Conservation (phyloP, 2,329 filamentous ascomycete species). For the Penicillium digitatum region DNA sequence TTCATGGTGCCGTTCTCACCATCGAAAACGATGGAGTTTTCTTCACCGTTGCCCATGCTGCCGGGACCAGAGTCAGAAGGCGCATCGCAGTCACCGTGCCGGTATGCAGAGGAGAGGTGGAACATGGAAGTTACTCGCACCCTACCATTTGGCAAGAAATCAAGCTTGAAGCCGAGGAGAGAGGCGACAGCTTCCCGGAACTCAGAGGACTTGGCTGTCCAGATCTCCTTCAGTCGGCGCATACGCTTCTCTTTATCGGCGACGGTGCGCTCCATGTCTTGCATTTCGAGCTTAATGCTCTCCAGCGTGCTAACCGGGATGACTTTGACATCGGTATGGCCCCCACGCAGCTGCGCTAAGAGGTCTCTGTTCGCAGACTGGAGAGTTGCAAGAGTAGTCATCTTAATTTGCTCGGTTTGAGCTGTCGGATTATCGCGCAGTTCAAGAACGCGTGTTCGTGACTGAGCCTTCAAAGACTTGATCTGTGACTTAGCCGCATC, state of each 20-base stretch:
- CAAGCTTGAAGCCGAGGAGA: slow-evolving; percentile 88
- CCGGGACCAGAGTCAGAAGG: slow-evolving; percentile 57
- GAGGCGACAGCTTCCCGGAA: slow-evolving; percentile 93
- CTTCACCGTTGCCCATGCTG: slow-evolving; percentile 47
- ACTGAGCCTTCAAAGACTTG: slow-evolving; percentile 60
- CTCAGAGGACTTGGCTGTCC: slow-evolving; percentile 83
- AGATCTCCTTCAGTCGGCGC: slow-evolving; percentile 84
- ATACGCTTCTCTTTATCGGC: slow-evolving; percentile 73
- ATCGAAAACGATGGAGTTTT: slow-evolving; percentile 72
- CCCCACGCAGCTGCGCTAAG: slow-evolving; percentile 63
- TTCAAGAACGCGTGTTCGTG: slow-evolving; percentile 76
- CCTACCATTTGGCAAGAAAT: slow-evolving; percentile 95
- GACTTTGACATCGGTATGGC: slow-evolving; percentile 51
- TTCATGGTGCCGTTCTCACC: slow-evolving; percentile 97
- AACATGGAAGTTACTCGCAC: slow-evolving; percentile 87
- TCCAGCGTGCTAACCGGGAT: slow-evolving; percentile 75
- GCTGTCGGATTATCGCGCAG: slow-evolving; percentile 90
- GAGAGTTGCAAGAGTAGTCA: slow-evolving; percentile 70
- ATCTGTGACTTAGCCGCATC: slow-evolving; percentile 71
- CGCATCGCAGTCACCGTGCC: slow-evolving; percentile 45
- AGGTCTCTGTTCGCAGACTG: slow-evolving; percentile 81
- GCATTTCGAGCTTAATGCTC: slow-evolving; percentile 69
- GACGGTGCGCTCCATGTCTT: slow-evolving; percentile 65
- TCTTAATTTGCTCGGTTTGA: slow-evolving; percentile 78
- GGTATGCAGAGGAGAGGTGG: slow-evolving; percentile 58